Percentiles rank a stretch among this genome's conserved stretches.
Conservation (phyloP, 139 green algal genomes). For the Chlorella vulgaris region DNA sequence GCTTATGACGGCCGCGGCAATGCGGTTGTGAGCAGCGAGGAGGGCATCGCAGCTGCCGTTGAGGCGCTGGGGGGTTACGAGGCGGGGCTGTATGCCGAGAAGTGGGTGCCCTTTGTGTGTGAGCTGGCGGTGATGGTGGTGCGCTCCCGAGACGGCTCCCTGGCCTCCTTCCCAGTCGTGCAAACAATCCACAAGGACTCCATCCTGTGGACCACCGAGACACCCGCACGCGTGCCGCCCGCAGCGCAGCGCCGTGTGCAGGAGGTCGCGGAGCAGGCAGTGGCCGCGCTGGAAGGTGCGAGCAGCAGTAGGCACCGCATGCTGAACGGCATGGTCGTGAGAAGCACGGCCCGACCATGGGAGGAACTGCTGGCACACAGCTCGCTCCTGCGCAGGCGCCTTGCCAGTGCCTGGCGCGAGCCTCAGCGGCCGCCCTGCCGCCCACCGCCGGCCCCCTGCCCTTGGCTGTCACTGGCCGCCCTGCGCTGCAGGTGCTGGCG, state of each 20-base stretch:
- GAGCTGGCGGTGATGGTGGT: constrained; percentile 83
- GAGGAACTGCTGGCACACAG: not conserved
- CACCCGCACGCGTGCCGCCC: constrained; percentile 75
- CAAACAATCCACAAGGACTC: constrained; percentile 95
- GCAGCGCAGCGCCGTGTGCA: constrained; percentile 40
- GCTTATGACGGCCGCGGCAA: constrained; percentile 75
- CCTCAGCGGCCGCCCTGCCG: not conserved
- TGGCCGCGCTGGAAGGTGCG: constrained; percentile 71
- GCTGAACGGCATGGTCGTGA: not conserved
- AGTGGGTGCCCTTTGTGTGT: constrained; percentile 91
- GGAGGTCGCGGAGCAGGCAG: constrained; percentile 65
- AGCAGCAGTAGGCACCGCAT: too few relatives aligned
- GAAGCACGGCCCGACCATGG: not conserved
- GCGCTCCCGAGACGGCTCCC: constrained; percentile 48
- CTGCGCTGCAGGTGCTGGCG: constrained; percentile 83
- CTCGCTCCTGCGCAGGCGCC: not conserved
- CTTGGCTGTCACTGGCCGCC: not conserved
- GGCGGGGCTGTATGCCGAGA: constrained; percentile 92
- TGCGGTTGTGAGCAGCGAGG: constrained; percentile 66
- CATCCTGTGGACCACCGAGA: constrained; percentile 93
- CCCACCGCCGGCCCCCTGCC: not conserved
- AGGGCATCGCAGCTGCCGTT: constrained; percentile 68
- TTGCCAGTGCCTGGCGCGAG: not conserved
- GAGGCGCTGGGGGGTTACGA: constrained; percentile 76
- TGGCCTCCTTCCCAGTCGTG: constrained; percentile 85